Conservation (phyloP, 1,139 yeast species). For the Lodderomyces theae region DNA sequence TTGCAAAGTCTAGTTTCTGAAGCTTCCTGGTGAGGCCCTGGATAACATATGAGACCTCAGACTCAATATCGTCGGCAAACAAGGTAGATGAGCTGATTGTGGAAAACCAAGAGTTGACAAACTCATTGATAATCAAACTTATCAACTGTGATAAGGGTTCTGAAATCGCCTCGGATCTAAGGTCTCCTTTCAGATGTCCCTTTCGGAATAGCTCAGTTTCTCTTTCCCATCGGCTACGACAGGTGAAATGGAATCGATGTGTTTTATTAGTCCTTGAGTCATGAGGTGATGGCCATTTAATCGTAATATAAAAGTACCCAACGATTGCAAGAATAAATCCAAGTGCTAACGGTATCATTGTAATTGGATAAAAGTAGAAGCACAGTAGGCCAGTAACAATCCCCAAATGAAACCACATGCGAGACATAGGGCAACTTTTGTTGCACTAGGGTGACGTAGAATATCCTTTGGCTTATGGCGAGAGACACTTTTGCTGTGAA, state of each 20-base stretch:
- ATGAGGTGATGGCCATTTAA: background rate
- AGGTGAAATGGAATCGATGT: too few species aligned
- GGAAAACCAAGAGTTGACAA: constrained; percentile 63
- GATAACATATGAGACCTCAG: constrained; percentile 46
- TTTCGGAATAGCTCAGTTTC: background rate
- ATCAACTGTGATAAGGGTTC: constrained; percentile 27
- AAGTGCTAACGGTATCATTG: background rate
- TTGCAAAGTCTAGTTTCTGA: constrained; percentile 50
- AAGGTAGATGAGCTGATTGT: constrained; percentile 44
- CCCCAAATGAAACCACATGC: background rate
- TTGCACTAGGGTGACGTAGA: too few species aligned
- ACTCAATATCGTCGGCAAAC: constrained; percentile 55
- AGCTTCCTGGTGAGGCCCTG: constrained; percentile 41
- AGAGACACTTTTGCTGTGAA: too few species aligned
- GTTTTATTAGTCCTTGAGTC: too few species aligned
- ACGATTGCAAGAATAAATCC: background rate
- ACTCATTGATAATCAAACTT: constrained; percentile 54
- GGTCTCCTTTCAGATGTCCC: too few species aligned
- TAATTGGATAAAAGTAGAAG: background rate
- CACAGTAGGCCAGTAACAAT: background rate
- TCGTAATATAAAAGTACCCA: background rate
- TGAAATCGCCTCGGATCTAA: background rate
- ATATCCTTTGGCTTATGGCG: too few species aligned
- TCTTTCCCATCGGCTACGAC: too few species aligned
- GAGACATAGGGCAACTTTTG: background rate